phyloP scores from a whole-genome alignment of 306 rosid genomes.

The Alnus glutinosa region DNA sequence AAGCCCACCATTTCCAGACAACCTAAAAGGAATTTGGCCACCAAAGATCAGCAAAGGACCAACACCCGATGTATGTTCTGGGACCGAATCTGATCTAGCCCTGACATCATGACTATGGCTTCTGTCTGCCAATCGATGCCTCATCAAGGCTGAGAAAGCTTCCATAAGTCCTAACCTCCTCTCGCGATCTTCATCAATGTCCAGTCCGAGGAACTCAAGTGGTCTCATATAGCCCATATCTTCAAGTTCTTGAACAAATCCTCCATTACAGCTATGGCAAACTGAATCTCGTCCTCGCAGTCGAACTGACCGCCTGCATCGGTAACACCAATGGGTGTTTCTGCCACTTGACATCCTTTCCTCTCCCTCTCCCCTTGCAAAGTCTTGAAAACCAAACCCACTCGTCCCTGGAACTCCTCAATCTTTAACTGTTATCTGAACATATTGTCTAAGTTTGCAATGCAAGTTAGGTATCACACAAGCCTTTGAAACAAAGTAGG shows the following conservation, averaged over 20 bases:
- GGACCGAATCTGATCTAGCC: conserved; percentile 40
- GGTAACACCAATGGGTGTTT: conserved; percentile 70
- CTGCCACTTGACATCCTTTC: conserved; percentile 54
- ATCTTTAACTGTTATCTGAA: conserved; percentile 26
- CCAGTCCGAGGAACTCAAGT: conserved; percentile 40
- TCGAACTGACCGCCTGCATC: conserved; percentile 49
- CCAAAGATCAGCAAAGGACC: conserved; percentile 64
- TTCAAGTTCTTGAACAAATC: conserved; percentile 65
- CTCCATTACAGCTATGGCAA: conserved; percentile 56
- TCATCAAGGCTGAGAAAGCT: conserved; percentile 53
- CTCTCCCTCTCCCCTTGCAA: conserved; percentile 17
- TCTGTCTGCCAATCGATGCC: conserved; percentile 50
- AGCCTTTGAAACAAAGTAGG: not conserved
- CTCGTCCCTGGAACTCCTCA: conserved; percentile 27
- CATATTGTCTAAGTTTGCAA: conserved; percentile 29
- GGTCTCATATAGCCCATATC: conserved; percentile 48
- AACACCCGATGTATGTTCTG: conserved; percentile 42
- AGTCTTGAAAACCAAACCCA: conserved; percentile 16
- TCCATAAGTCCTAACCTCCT: conserved; percentile 50
- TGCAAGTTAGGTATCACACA: conserved; percentile 17
- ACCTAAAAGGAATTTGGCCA: conserved; percentile 61
- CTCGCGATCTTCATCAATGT: conserved; percentile 39
- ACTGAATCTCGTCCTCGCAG: conserved; percentile 44
- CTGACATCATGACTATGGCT: conserved; percentile 36
- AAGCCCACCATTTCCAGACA: conserved; percentile 57